These are phyloP conservation scores for Chalara sp. DNA, from an alignment of 2,329 filamentous ascomycete species.

Conservation along the genomic window DNA sequence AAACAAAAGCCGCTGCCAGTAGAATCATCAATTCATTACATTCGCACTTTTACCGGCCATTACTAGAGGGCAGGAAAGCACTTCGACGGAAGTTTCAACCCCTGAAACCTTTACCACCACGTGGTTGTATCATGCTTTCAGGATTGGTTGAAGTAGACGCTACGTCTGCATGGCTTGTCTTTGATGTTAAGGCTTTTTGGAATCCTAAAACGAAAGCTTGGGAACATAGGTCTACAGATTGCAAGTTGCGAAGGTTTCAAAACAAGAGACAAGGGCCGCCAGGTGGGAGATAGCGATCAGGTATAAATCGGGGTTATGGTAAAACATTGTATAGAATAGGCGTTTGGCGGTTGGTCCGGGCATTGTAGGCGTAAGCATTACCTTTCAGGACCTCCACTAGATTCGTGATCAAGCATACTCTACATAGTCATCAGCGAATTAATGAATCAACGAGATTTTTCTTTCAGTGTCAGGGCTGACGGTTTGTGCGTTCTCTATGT, in stretches of 20 bases:
- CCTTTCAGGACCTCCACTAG: too few relatives aligned
- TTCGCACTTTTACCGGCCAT: conserved; percentile 17
- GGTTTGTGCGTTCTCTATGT: too few relatives aligned
- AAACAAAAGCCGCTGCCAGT: too few relatives aligned
- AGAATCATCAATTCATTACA: conserved; percentile 9
- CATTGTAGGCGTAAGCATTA: too few relatives aligned
- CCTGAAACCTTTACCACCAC: conserved; percentile 35
- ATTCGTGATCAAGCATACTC: too few relatives aligned
- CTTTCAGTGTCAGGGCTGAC: too few relatives aligned
- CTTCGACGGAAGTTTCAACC: conserved; percentile 39
- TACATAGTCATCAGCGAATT: too few relatives aligned
- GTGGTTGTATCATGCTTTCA: conserved; percentile 45
- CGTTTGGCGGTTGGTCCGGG: too few relatives aligned
- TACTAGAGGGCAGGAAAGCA: conserved; percentile 22
- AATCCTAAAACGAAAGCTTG: conserved; percentile 44
- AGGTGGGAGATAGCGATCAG: neutral
- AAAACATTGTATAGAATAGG: neutral
- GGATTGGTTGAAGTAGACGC: conserved; percentile 48
- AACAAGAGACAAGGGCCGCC: conserved; percentile 31
- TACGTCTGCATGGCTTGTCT: conserved; percentile 37
- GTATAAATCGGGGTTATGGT: neutral
- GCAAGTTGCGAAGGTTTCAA: conserved; percentile 38
- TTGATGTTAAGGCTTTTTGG: conserved; percentile 48
- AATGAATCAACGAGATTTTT: too few relatives aligned
- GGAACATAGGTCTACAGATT: conserved; percentile 27